Evolutionary conservation across 352 stramenopile species (phyloP), one percentile per base, ranked within the genome.

Genomic region (Aphanomyces invadans): DNA sequence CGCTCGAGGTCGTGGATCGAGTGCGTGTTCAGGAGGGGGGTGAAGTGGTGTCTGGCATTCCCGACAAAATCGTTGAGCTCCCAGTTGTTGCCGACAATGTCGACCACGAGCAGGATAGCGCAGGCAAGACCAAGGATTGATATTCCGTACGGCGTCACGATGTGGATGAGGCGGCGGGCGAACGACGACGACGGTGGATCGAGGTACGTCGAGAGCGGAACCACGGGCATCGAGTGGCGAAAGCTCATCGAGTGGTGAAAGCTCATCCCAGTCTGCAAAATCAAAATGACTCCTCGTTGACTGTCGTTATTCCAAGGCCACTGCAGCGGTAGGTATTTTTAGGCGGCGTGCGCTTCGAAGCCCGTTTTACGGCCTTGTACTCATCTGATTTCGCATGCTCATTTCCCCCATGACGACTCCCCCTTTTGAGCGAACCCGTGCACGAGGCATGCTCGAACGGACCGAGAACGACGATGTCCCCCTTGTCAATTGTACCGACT

Each of bases 41-140:
- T 67, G 26, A 67, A 57, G n/a, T 57, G 32, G 15, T 39, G n/a
- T 17, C 53, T 49, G 33, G 33, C 45, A 29, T 67, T 42, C 0
- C 60, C 60, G n/a, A 56, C 49, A 57, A 57, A 67, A 3, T 57
- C 17, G 36, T 67, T 67, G 49, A 67, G 52, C n/a, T 46, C 60
- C 60, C 60, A 67, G 36, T 67, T 67, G 49, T 67, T 67, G 45
- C 26, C 39, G n/a, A 57, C 31, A 31, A 33, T 67, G 32, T 67
- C 60, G 31, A 67, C 46, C 0, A 29, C 60, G 11, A 67, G 36
- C 9, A 67, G 28, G 3, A 64, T 49, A 4, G 38, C 28, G 25
- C 44, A 26, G 9, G 17, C 46, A 53, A 51, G 28, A 29, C 57
- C 36, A 11, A 21, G 15, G 29, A 42, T 1, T 9, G 26, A 9